Evolutionary conservation across 306 rosid species (phyloP).

Genomic region (Cicer arietinum): DNA sequence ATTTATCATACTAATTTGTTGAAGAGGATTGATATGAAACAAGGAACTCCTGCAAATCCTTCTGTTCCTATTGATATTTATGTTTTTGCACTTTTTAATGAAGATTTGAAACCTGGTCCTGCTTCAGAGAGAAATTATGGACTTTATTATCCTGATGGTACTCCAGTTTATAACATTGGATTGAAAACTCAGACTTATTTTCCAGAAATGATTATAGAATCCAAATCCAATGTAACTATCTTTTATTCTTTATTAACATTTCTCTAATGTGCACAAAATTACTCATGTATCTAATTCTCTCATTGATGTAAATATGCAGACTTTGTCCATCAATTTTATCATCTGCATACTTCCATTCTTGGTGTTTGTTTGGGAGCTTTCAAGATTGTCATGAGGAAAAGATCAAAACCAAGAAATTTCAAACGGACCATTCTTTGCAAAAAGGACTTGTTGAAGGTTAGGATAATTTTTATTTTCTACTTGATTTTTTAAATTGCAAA

Average conservation of each 20-base stretch:
- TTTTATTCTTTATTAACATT: not conserved
- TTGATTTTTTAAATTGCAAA: not conserved
- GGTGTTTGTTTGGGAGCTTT: conserved; percentile 45
- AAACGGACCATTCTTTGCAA: conserved; percentile 32
- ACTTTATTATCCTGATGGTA: conserved; percentile 76
- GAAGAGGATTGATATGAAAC: conserved; percentile 57
- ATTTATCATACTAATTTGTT: conserved; percentile 75
- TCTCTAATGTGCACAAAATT: not conserved
- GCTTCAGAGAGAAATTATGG: conserved; percentile 91
- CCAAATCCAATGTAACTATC: conserved; percentile 59
- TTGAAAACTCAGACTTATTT: conserved; percentile 53
- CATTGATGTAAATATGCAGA: conserved; percentile 54
- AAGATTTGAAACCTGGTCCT: conserved; percentile 77
- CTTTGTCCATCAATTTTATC: conserved; percentile 55
- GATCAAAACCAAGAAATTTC: conserved; percentile 35
- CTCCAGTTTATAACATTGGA: conserved; percentile 81
- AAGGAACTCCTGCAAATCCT: conserved; percentile 86
- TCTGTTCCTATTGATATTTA: conserved; percentile 73
- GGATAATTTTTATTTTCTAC: conserved; percentile 7
- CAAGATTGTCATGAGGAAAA: conserved; percentile 44
- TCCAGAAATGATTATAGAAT: conserved; percentile 59
- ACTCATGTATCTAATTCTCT: conserved; percentile 12
- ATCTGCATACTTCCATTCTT: conserved; percentile 42
- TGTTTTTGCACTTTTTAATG: conserved; percentile 93
- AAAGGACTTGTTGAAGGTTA: conserved; percentile 47